Evolutionary conservation across 495 filamentous ascomycete genomes (phyloP).

Genomic region (Durotheca rogersii): DNA sequence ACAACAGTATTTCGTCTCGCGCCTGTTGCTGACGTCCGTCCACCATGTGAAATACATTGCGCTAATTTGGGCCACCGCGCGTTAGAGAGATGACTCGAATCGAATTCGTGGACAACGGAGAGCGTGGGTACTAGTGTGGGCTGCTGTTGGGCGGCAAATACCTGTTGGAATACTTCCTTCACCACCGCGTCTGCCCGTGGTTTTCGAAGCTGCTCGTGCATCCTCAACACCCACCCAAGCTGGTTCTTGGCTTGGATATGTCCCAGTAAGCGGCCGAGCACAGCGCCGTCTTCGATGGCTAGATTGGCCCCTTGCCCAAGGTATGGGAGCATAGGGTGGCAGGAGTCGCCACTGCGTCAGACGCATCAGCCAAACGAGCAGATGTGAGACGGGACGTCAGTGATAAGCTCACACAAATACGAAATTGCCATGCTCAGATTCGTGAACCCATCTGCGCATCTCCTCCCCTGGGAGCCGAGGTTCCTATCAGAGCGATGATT

Average conservation of each 20-base stretch:
- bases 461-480: conserved; percentile 21
- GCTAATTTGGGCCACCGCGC: too few species aligned
- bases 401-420: conserved; percentile 31
- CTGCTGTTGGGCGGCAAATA: conserved; percentile 37
- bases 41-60: conserved; percentile 57
- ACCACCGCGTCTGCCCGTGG: conserved; percentile 47
- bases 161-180: conserved; percentile 54
- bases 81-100: too few species aligned
- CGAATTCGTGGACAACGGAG: too few species aligned
- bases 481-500: conserved; percentile 2
- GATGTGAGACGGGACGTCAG: neutral
- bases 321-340: conserved; percentile 61
- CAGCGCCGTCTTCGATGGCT: conserved; percentile 50
- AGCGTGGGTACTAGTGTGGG: too few species aligned
- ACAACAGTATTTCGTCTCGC: conserved; percentile 48
- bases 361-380: neutral
- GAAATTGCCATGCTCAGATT: conserved; percentile 16
- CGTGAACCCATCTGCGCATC: conserved; percentile 33
- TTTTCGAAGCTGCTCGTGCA: conserved; percentile 56
- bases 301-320: conserved; percentile 52
- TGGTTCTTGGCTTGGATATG: conserved; percentile 25
- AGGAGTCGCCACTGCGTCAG: conserved; percentile 50
- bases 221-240: conserved; percentile 39
- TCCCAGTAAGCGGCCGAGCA: conserved; percentile 44
- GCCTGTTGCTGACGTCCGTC: conserved; percentile 55